Evolutionary conservation across 495 filamentous ascomycete genomes (phyloP).

Genomic region (Tetracladium marchalianum): DNA sequence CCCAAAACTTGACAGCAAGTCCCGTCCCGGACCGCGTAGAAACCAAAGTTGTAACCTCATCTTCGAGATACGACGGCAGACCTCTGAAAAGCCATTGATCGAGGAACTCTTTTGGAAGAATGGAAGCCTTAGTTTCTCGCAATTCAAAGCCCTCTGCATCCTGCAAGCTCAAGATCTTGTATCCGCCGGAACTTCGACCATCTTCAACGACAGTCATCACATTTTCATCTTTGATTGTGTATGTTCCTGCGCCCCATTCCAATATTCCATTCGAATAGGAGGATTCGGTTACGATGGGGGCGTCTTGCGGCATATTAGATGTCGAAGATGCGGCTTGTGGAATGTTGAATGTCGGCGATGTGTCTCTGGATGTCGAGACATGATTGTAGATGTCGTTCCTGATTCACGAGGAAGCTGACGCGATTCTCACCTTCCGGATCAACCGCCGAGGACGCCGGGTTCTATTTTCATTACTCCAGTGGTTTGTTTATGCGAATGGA

Average conservation of each 20-base stretch:
- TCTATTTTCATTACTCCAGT: no score
- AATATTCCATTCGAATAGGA: slow-evolving; percentile 6
- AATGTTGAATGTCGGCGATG: no score
- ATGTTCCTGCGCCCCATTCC: not conserved
- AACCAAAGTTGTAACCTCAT: slow-evolving; percentile 52
- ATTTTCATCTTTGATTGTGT: slow-evolving; percentile 21
- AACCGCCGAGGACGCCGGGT: no score
- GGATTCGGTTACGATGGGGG: not conserved
- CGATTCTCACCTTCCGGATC: no score
- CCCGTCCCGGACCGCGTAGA: slow-evolving; percentile 66
- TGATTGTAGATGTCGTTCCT: no score
- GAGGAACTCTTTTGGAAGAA: slow-evolving; percentile 24
- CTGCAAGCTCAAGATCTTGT: slow-evolving; percentile 30
- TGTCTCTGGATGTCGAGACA: no score
- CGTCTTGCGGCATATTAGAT: no score
- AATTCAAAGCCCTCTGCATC: slow-evolving; percentile 19
- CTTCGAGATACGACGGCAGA: slow-evolving; percentile 27
- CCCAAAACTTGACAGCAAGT: slow-evolving; percentile 45
- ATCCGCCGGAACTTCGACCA: slow-evolving; percentile 4
- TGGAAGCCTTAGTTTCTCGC: slow-evolving; percentile 7
- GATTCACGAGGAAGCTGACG: no score
- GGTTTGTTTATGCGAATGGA: no score
- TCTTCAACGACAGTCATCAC: slow-evolving; percentile 24
- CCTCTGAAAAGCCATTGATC: slow-evolving; percentile 20
- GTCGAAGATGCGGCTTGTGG: no score